Percentiles rank a stretch among this genome's conserved stretches.
These are phyloP conservation scores for Cryptosporidium muris DNA, from an alignment of 169 alveolate genomes.

Conservation along the genomic window DNA sequence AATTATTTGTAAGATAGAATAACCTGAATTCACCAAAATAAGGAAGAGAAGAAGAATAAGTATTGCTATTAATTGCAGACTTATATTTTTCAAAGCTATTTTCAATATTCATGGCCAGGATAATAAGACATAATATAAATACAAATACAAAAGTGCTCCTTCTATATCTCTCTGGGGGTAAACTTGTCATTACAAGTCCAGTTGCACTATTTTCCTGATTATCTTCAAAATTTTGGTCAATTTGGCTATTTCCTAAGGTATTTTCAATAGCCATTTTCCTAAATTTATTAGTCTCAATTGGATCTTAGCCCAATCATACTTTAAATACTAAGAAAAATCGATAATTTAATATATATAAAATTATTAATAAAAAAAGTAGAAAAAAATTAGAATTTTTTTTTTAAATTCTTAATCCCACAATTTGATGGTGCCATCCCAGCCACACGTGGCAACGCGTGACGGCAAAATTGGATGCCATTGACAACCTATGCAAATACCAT, in stretches of 20 bases:
- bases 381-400: constrained; percentile 5
- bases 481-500: constrained; percentile 92
- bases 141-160: constrained; percentile 17
- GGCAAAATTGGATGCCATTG: constrained; percentile 96
- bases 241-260: not conserved
- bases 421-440: constrained; percentile 97
- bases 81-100: constrained; percentile 32
- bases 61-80: constrained; percentile 1
- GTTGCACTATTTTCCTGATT: not conserved
- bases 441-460: constrained; percentile 93
- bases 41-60: constrained; percentile 14
- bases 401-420: constrained; percentile 89
- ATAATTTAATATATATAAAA: not conserved
- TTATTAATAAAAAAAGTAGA: not conserved
- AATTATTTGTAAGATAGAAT: not conserved
- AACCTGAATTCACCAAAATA: constrained; percentile 59
- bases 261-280: not conserved
- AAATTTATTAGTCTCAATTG: not conserved
- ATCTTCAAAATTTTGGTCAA: not conserved
- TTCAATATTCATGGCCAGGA: constrained; percentile 20
- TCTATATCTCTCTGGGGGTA: constrained; percentile 16
- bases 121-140: constrained; percentile 1
- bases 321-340: not conserved
- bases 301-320: no score
- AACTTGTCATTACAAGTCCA: not conserved